Evolutionary conservation across 2,329 filamentous ascomycete genomes (phyloP).

Genomic region (Metarhizium anisopliae): DNA sequence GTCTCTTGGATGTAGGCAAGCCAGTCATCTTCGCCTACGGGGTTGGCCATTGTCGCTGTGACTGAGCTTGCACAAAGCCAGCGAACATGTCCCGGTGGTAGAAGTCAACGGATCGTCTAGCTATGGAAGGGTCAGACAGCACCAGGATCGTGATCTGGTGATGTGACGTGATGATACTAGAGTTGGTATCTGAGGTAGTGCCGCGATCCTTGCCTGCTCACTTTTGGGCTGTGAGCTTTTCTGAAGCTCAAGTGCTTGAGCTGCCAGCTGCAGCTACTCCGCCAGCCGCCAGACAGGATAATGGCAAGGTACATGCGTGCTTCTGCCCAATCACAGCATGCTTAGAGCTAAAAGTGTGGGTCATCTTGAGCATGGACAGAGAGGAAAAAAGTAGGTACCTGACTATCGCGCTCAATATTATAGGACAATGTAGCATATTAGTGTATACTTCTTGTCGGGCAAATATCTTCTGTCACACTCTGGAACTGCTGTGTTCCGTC

Average conservation of each 20-base stretch:
- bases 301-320: too few species aligned
- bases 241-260: neutral
- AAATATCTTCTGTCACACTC: too few species aligned
- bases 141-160: neutral
- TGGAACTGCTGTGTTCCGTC: too few species aligned
- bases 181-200: neutral
- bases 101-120: neutral
- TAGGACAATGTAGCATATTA: too few species aligned
- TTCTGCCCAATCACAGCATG: too few species aligned
- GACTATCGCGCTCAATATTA: too few species aligned
- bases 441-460: too few species aligned
- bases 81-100: neutral
- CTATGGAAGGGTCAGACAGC: neutral
- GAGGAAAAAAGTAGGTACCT: too few species aligned
- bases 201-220: neutral
- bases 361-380: too few species aligned
- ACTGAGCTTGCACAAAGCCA: neutral
- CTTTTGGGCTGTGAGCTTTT: neutral
- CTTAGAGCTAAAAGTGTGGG: too few species aligned
- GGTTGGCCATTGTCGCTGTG: slow-evolving; percentile 35
- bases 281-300: too few species aligned
- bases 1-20: slow-evolving; percentile 69
- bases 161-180: neutral
- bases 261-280: too few species aligned
- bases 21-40: slow-evolving; percentile 71